Evolutionary conservation across 305 asterid genomes (phyloP).

Genomic region (Fraxinus ornus): DNA sequence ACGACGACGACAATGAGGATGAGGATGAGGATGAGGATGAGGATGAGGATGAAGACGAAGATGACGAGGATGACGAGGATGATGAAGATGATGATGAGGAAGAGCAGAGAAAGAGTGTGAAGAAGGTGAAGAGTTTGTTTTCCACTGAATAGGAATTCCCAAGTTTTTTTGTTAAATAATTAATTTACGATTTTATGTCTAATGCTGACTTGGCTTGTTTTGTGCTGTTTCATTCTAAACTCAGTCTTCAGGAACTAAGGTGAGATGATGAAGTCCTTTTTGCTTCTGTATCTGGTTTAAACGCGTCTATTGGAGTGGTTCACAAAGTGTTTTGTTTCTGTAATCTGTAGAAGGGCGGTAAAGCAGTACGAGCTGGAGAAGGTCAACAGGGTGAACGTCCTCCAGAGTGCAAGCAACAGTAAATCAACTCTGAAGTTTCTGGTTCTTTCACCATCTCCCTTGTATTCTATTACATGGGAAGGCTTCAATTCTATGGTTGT

Average conservation of each 20-base stretch:
- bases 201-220: conserved; percentile 14
- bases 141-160: neutral
- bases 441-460: neutral
- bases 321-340: conserved; percentile 11
- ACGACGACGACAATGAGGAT: conserved; percentile 11
- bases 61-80: neutral
- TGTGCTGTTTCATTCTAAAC: neutral
- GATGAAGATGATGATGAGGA: conserved; percentile 20
- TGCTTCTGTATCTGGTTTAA: neutral
- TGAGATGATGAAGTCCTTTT: conserved; percentile 5
- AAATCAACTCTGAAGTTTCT: neutral
- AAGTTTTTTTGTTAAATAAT: neutral
- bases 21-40: conserved; percentile 14
- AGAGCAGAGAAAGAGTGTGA: conserved; percentile 29
- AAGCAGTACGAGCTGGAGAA: conserved; percentile 29
- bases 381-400: conserved; percentile 43
- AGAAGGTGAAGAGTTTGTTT: conserved; percentile 30
- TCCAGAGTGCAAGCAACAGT: conserved; percentile 52
- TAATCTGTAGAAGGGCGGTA: conserved; percentile 30
- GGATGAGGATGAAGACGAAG: neutral
- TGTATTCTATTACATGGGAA: neutral
- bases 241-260: conserved; percentile 32
- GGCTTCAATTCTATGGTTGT: neutral
- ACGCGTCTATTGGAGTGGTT: neutral
- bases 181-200: conserved; percentile 2